Evolutionary conservation across 1,284 basidiomycete genomes (phyloP), one percentile per base, ranked within the genome.

Genomic region (Moniliella sp.): DNA sequence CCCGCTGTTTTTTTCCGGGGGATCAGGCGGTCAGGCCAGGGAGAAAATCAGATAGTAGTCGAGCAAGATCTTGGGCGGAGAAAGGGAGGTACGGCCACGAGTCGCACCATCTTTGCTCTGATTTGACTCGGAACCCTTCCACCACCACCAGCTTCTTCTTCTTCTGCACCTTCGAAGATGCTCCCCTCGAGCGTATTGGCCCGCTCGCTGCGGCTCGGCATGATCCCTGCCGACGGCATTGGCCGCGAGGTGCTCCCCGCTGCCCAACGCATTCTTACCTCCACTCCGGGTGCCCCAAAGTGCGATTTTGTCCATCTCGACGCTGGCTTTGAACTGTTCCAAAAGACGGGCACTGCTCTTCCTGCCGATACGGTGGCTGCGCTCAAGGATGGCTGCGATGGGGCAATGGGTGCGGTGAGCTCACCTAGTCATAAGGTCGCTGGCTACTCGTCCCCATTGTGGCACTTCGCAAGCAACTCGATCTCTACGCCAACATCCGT

Each of bases 191-290:
- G 32, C 15, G 34, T 32, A 28, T 27, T 32, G 12, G 35, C 32
- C 29, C 29, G 31, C n/a, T n/a, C n/a, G 25, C 40, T 61, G 23
- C 47, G 48, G 17, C 52, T 97, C 61, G 88, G 86, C 23, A 75
- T 99, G 64, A 82, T 99, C 56, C 86, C 88, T 18, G 91, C 83
- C 15, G 88, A 97, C 61, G 91, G 88, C 21, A 93, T 99, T 58
- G 91, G 88, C 21, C 70, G 70, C 42, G 78, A 84, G 63, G 82
- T 88, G 47, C 77, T 88, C 35, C 83, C 83, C 13, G 78, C 78
- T 46, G 44, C 70, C 60, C 32, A 36, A 31, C 45, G 54, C 3
- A 43, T 51, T 14, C 32, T 45, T 27, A 37, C 46, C 19, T 42
- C 34, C 31, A 42, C 39, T 18, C 52, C 56, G n/a, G 82, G 35